phyloP scores from a whole-genome alignment of 768 basidiomycete genomes.

The Calvatia gigantea region DNA sequence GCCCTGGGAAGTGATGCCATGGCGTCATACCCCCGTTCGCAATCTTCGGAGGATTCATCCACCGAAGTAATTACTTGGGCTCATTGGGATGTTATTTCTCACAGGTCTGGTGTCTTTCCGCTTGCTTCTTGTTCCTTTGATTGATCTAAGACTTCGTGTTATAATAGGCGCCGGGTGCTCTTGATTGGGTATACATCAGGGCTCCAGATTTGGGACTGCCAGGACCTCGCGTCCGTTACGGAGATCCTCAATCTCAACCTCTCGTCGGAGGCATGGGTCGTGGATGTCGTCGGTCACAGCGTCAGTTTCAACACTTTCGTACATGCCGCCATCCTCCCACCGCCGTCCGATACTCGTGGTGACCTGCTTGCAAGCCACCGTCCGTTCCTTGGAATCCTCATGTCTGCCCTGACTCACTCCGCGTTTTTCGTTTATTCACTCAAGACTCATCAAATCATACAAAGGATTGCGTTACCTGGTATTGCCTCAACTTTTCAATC shows the following conservation, averaged over 20 bases:
- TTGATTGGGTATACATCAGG: constrained; percentile 42
- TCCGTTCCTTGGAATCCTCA: constrained; percentile 14
- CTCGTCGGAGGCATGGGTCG: constrained; percentile 14
- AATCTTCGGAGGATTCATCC: not conserved
- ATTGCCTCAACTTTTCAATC: constrained; percentile 41
- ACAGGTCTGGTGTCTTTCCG: not conserved
- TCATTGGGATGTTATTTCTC: constrained; percentile 2
- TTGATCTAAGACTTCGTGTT: not conserved
- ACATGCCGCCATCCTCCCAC: constrained; percentile 40
- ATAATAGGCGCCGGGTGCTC: not conserved
- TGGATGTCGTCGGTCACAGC: not conserved
- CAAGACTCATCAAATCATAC: constrained; percentile 43
- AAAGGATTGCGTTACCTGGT: constrained; percentile 40
- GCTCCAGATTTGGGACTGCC: constrained; percentile 63
- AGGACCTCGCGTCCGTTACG: constrained; percentile 36
- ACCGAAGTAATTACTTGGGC: constrained; percentile 4
- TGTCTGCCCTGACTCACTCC: constrained; percentile 11
- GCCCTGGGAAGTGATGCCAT: not conserved
- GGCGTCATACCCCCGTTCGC: constrained; percentile 1
- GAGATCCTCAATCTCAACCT: constrained; percentile 51
- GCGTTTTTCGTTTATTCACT: constrained; percentile 29
- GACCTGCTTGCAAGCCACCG: constrained; percentile 1
- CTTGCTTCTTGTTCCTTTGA: not conserved
- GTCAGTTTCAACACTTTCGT: constrained; percentile 15
- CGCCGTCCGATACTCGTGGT: constrained; percentile 10